Conservation (phyloP, 2,329 filamentous ascomycete genomes). For the Cercospora sojina region DNA sequence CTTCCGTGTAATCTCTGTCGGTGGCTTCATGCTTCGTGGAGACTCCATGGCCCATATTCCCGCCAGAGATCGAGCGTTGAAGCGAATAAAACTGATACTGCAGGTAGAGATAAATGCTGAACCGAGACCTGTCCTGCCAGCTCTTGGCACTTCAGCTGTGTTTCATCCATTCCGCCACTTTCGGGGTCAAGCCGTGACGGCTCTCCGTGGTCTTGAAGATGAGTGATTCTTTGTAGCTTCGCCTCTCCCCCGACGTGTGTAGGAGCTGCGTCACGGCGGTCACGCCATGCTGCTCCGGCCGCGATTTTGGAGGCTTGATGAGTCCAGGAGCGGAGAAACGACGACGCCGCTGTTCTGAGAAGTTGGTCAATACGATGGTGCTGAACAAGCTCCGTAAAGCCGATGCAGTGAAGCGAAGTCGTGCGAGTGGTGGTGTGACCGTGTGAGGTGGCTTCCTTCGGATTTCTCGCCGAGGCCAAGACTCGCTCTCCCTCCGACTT, state of each 20-base stretch:
- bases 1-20: too few relatives aligned
- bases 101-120: too few relatives aligned
- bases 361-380: too few relatives aligned
- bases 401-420: neutral
- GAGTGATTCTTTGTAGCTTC: neutral
- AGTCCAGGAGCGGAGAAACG: neutral
- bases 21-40: neutral
- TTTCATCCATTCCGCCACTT: too few relatives aligned
- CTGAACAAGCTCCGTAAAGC: neutral
- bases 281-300: neutral
- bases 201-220: too few relatives aligned
- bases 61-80: too few relatives aligned
- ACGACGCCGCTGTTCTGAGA: neutral
- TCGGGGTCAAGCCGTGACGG: too few relatives aligned
- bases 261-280: neutral
- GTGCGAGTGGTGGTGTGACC: slow-evolving; percentile 6
- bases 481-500: slow-evolving; percentile 2
- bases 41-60: too few relatives aligned
- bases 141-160: too few relatives aligned
- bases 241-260: neutral
- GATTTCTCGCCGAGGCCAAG: neutral
- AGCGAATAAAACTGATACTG: too few relatives aligned
- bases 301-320: neutral
- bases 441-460: slow-evolving; percentile 1
- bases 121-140: too few relatives aligned